These are phyloP conservation scores for Peribolospora kevripleyi DNA, from an alignment of 768 basidiomycete species.

Conservation along the genomic window DNA sequence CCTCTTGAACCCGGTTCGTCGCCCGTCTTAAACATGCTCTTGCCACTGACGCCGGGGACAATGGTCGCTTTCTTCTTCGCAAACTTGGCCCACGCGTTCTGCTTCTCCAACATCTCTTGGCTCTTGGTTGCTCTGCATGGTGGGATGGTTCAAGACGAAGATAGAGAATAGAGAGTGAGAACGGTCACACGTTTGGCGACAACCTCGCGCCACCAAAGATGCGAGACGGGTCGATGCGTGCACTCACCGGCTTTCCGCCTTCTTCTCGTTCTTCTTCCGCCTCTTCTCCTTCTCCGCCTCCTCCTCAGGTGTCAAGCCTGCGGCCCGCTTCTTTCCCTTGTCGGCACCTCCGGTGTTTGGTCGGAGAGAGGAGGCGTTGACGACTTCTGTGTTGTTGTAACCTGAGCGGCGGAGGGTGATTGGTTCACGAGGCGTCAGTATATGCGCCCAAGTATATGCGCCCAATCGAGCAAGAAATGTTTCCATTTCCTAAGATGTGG, in stretches of 20 bases:
- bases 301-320: constrained; percentile 32
- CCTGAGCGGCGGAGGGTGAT: too few species aligned
- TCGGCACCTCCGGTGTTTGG: background rate
- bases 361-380: background rate
- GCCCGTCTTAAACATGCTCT: constrained; percentile 82
- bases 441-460: too few species aligned
- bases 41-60: constrained; percentile 26
- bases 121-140: constrained; percentile 28
- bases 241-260: constrained; percentile 51
- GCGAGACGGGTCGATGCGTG: too few species aligned
- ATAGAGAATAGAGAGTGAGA: too few species aligned
- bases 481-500: too few species aligned
- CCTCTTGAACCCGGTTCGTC: constrained; percentile 73
- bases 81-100: constrained; percentile 81
- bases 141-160: too few species aligned
- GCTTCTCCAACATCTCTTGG: constrained; percentile 62
- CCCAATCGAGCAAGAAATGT: too few species aligned
- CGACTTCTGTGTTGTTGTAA: too few species aligned
- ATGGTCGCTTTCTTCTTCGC: constrained; percentile 78
- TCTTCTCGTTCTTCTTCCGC: constrained; percentile 92
- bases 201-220: too few species aligned
- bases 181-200: too few species aligned
- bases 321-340: background rate
- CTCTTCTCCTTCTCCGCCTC: constrained; percentile 70
- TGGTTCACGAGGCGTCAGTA: too few species aligned